These are phyloP conservation scores for Talaromyces wortmannii DNA, from an alignment of 495 filamentous ascomycete species.

Conservation along the genomic window DNA sequence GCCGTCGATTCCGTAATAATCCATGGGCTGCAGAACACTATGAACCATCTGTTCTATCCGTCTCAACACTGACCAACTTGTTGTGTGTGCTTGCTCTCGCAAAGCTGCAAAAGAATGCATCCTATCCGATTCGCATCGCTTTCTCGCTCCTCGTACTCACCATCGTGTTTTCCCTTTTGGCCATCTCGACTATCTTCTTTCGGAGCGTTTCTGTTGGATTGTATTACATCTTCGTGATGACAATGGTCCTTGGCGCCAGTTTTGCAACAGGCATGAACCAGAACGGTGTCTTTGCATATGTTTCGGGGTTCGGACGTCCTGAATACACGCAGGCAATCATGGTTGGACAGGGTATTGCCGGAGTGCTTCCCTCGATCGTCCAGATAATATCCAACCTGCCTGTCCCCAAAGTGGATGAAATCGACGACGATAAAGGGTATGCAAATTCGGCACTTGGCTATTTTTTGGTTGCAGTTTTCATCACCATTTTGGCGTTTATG, in stretches of 20 bases:
- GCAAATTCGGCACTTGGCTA: conserved; percentile 78
- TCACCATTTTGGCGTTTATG: conserved; percentile 49
- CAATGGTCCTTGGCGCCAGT: conserved; percentile 73
- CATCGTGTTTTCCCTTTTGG: conserved; percentile 63
- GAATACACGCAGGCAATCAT: conserved; percentile 96
- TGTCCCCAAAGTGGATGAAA: conserved; percentile 34
- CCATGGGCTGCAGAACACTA: conserved; percentile 71
- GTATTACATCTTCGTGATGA: conserved; percentile 78
- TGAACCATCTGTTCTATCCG: conserved; percentile 81
- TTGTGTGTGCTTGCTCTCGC: conserved; percentile 64
- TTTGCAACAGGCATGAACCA: conserved; percentile 79
- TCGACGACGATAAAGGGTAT: conserved; percentile 21
- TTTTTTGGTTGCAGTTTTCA: conserved; percentile 77
- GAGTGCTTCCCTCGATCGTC: conserved; percentile 81
- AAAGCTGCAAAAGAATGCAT: conserved; percentile 68
- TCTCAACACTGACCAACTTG: conserved; percentile 78
- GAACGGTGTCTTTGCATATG: conserved; percentile 92
- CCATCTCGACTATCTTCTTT: conserved; percentile 68
- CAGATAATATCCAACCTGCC: conserved; percentile 77
- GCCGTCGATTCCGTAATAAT: conserved; percentile 66
- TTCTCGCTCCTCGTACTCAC: conserved; percentile 67
- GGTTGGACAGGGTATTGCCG: conserved; percentile 88
- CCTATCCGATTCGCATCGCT: conserved; percentile 78
- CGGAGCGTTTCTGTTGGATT: conserved; percentile 46
- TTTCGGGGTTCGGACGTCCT: conserved; percentile 70